phyloP scores from a whole-genome alignment of 1,284 basidiomycete species.

The Takashimella tepidaria region DNA sequence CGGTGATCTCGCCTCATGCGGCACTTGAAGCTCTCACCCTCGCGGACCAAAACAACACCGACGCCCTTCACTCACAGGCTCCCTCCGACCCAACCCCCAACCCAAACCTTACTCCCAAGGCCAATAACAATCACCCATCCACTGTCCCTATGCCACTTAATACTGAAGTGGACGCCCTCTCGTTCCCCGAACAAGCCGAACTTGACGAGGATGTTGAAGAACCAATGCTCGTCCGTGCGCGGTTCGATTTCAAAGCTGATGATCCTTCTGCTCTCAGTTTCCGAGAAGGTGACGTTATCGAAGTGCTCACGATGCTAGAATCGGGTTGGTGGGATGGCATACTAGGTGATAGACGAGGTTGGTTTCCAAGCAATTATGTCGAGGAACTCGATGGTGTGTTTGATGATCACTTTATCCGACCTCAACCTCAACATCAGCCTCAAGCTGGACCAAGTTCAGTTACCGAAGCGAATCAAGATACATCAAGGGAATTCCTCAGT shows the following conservation, averaged over 20 bases:
- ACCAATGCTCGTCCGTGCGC: constrained; percentile 76
- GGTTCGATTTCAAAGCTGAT: constrained; percentile 86
- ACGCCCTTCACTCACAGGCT: neutral
- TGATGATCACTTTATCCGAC: neutral
- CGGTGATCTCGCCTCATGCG: constrained; percentile 20
- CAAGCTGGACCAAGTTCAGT: neutral
- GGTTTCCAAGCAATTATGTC: constrained; percentile 98
- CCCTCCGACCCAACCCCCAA: neutral
- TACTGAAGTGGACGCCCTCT: neutral
- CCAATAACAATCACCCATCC: neutral
- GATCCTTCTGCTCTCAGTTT: constrained; percentile 87
- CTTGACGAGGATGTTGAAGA: neutral
- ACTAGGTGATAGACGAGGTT: constrained; percentile 79
- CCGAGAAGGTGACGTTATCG: constrained; percentile 79
- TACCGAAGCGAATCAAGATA: neutral
- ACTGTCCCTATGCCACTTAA: neutral
- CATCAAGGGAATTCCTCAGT: constrained; percentile 21
- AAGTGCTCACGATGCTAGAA: constrained; percentile 84
- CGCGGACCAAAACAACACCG: neutral
- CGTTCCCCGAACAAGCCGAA: neutral
- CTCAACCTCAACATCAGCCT: neutral
- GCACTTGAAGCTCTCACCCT: constrained; percentile 18
- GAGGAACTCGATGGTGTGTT: constrained; percentile 59
- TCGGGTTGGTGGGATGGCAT: constrained; percentile 99
- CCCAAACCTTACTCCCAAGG: neutral